These are phyloP conservation scores for Termitomyces sp. DNA, from an alignment of 768 basidiomycete genomes.

Conservation along the genomic window DNA sequence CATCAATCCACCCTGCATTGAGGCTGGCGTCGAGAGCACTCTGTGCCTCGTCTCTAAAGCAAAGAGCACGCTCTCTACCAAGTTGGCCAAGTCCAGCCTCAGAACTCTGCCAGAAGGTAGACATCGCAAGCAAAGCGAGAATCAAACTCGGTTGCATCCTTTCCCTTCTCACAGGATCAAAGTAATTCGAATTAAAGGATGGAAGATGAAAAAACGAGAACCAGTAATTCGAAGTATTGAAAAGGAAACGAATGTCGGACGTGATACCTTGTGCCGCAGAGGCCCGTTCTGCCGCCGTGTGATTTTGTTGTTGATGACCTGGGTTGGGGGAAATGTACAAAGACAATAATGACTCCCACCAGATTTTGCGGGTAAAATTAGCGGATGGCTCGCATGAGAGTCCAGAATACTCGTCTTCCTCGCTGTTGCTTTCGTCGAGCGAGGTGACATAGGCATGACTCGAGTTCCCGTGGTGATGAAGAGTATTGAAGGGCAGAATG, in stretches of 20 bases:
- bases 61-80: slow-evolving; percentile 55
- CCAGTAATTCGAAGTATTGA: slow-evolving; percentile 65
- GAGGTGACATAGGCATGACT: slow-evolving; percentile 14
- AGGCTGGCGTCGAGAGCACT: slow-evolving; percentile 67
- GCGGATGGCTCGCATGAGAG: slow-evolving; percentile 60
- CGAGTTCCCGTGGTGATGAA: background rate
- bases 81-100: slow-evolving; percentile 47
- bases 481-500: slow-evolving; percentile 11
- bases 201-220: slow-evolving; percentile 74
- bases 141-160: slow-evolving; percentile 67
- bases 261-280: slow-evolving; percentile 42
- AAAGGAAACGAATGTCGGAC: slow-evolving; percentile 59
- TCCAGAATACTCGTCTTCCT: slow-evolving; percentile 18
- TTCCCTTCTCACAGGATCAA: slow-evolving; percentile 49
- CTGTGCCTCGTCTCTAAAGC: slow-evolving; percentile 66
- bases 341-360: slow-evolving; percentile 72
- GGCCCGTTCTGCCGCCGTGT: slow-evolving; percentile 43
- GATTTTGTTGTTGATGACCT: slow-evolving; percentile 26
- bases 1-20: slow-evolving; percentile 69
- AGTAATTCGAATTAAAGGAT: slow-evolving; percentile 57
- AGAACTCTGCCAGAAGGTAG: slow-evolving; percentile 70
- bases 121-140: slow-evolving; percentile 57
- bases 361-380: slow-evolving; percentile 65
- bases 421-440: slow-evolving; percentile 17
- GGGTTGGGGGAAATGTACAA: slow-evolving; percentile 43